Evolutionary conservation across 257 asterid genomes (phyloP), one percentile per base, ranked within the genome.

Genomic region (Schizonepeta tenuifolia): DNA sequence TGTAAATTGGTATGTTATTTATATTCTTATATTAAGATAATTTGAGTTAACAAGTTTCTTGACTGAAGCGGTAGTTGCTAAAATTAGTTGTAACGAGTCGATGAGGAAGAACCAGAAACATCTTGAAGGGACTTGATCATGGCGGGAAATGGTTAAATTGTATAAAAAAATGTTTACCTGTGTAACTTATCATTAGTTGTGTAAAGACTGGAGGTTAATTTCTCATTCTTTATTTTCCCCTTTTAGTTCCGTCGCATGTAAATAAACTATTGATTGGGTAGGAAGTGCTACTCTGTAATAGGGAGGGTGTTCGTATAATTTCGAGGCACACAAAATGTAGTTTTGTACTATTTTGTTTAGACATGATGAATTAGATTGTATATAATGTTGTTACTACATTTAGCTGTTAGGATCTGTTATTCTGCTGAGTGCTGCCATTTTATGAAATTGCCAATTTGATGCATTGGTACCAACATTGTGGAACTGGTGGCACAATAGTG

Each of bases 81-180:
- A 46, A 69, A 40, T 44, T 75, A 75, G 67, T 65, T 41, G 62
- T 61, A 73, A 67, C 17, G 79, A 72, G 74, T 75, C 53, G 74
- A 69, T 28, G 69, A 58, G 69, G 62, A 41, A 61, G 77, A 73
- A 38, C 24, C 66, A 47, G 70, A 73, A 77, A 70, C 60, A 36
- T 53, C 65, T 60, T 54, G 44, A 53, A 69, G 46, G 70, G 41
- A 31, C 65, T 76, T 74, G 50, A 43, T 67, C 43, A 55, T 28
- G 26, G 72, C 59, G 77, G 69, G 57, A 47, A 72, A 73, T 38
- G 74, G 77, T 67, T 75, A 71, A 62, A 78, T 75, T 78, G 81
- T 77, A 63, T 49, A 63, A 36, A 73, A 24, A 73, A 69, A 69
- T 14, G 38, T 13, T 17, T 12, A 41, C 18, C 69, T 46, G 74